A percentile compares a stretch with the other conserved stretches of the same genome.
Evolutionary conservation across 1,139 yeast species (phyloP).

Genomic region (Nakaseomyces nivariensis): DNA sequence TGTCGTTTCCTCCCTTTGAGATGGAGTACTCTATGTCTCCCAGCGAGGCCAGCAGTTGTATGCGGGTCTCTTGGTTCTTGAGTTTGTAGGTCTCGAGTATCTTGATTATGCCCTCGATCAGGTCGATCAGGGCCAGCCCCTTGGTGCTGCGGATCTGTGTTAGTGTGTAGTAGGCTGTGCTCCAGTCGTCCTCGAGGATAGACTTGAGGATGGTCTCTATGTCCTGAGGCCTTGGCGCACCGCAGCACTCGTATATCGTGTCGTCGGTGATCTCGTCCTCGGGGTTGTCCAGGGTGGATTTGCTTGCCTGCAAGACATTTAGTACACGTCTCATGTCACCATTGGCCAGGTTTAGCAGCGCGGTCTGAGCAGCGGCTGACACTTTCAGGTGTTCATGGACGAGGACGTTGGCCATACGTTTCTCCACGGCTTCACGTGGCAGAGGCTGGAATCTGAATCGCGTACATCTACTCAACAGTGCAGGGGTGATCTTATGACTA

Average conservation of each 20-base stretch:
- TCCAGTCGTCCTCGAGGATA: slow-evolving; percentile 81
- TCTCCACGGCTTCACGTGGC: slow-evolving; percentile 52
- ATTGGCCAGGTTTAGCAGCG: slow-evolving; percentile 59
- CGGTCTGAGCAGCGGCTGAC: slow-evolving; percentile 47
- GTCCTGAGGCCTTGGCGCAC: slow-evolving; percentile 88
- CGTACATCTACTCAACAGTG: slow-evolving; percentile 87
- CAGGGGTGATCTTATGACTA: slow-evolving; percentile 92
- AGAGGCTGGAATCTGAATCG: slow-evolving; percentile 88
- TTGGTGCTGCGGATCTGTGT: slow-evolving; percentile 52
- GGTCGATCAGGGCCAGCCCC: slow-evolving; percentile 84
- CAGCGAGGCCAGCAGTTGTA: slow-evolving; percentile 54
- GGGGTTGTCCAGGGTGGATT: slow-evolving; percentile 54
- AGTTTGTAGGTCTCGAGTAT: slow-evolving; percentile 60
- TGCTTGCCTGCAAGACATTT: slow-evolving; percentile 89
- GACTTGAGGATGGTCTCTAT: slow-evolving; percentile 66
- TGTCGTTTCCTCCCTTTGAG: slow-evolving; percentile 86
- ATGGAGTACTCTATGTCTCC: slow-evolving; percentile 87
- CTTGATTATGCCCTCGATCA: slow-evolving; percentile 66
- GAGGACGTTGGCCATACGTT: slow-evolving; percentile 59
- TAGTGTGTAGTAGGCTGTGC: slow-evolving; percentile 60
- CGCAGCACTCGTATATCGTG: slow-evolving; percentile 88
- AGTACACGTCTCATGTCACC: slow-evolving; percentile 97
- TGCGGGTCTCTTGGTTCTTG: slow-evolving; percentile 45
- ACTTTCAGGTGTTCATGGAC: slow-evolving; percentile 55
- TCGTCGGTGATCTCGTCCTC: slow-evolving; percentile 48